A percentile compares a stretch with the other conserved stretches of the same genome.
These are phyloP conservation scores for Mortierella sp. DNA, from an alignment of 371 early-diverging fungal species.

Conservation along the genomic window DNA sequence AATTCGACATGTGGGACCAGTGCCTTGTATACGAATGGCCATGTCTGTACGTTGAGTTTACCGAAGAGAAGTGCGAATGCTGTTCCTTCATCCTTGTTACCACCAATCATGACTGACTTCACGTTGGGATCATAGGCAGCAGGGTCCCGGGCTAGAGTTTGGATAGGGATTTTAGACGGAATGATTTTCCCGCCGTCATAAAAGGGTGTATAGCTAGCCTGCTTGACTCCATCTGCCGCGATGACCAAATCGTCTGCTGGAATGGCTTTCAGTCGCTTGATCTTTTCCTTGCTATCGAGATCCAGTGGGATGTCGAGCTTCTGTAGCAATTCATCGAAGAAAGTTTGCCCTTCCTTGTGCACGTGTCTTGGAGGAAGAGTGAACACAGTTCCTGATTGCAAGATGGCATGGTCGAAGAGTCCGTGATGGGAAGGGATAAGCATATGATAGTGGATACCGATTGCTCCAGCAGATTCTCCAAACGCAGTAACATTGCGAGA, in stretches of 20 bases:
- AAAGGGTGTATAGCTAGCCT: background rate
- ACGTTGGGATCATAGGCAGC: conserved; percentile 25
- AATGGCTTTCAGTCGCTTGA: conserved; percentile 21
- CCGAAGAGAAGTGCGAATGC: conserved; percentile 11
- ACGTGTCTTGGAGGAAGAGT: conserved; percentile 13
- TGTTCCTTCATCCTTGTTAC: conserved; percentile 30
- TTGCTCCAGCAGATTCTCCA: conserved; percentile 64
- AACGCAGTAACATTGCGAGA: conserved; percentile 54
- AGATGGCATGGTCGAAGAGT: conserved; percentile 53
- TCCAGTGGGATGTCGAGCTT: conserved; percentile 25
- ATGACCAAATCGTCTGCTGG: conserved; percentile 12
- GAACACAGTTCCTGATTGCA: conserved; percentile 41
- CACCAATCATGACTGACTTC: conserved; percentile 32
- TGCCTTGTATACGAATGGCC: conserved; percentile 12
- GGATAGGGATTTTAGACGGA: conserved; percentile 6
- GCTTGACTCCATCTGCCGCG: background rate
- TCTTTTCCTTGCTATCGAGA: conserved; percentile 23
- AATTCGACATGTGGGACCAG: conserved; percentile 19
- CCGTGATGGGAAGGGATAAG: conserved; percentile 24
- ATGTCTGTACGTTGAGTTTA: background rate
- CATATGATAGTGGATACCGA: conserved; percentile 45
- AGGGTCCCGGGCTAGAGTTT: background rate
- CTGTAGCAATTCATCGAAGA: conserved; percentile 20
- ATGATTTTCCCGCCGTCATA: conserved; percentile 22
- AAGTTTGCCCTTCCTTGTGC: conserved; percentile 16